A percentile compares a stretch with the other conserved stretches of the same genome.
Evolutionary conservation across 2,329 filamentous ascomycete genomes (phyloP).

Genomic region (Xylariaceae sp.): DNA sequence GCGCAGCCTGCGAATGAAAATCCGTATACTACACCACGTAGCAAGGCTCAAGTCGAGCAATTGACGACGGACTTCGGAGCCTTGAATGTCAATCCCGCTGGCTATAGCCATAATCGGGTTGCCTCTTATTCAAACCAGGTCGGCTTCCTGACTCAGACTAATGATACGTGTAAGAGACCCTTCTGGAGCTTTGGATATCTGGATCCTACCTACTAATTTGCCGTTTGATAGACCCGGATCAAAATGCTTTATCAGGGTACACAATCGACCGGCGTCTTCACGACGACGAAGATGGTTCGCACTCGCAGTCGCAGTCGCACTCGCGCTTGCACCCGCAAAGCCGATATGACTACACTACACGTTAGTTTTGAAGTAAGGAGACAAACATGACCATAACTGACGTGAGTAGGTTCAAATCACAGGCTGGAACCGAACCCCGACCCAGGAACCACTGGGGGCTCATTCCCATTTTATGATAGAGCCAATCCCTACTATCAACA

Average conservation of each 20-base stretch:
- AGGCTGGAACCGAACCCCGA: not conserved
- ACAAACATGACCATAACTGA: conserved; percentile 1
- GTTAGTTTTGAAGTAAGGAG: conserved; percentile 7
- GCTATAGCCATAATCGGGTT: conserved; percentile 14
- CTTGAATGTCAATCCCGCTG: conserved; percentile 19
- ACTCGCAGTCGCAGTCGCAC: conserved; percentile 9
- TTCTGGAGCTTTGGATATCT: not conserved
- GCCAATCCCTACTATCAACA: conserved; percentile 15
- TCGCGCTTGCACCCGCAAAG: not conserved
- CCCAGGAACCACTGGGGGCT: not conserved
- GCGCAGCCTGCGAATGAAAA: conserved; percentile 16
- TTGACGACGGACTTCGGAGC: conserved; percentile 21
- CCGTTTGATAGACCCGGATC: conserved; percentile 7
- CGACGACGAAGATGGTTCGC: conserved; percentile 8
- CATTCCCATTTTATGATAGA: too few relatives aligned
- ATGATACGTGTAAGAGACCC: conserved; percentile 6
- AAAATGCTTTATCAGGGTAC: conserved; percentile 22
- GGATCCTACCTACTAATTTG: conserved; percentile 5
- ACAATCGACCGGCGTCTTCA: conserved; percentile 21
- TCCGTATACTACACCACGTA: conserved; percentile 26
- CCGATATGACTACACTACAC: conserved; percentile 8
- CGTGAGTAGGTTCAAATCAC: not conserved
- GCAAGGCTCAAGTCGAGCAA: conserved; percentile 18
- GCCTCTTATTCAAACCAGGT: conserved; percentile 5
- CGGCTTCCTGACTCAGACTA: not conserved